Evolutionary conservation across 176 grass and related monocot genomes (phyloP).

Genomic region (Typha latifolia): DNA sequence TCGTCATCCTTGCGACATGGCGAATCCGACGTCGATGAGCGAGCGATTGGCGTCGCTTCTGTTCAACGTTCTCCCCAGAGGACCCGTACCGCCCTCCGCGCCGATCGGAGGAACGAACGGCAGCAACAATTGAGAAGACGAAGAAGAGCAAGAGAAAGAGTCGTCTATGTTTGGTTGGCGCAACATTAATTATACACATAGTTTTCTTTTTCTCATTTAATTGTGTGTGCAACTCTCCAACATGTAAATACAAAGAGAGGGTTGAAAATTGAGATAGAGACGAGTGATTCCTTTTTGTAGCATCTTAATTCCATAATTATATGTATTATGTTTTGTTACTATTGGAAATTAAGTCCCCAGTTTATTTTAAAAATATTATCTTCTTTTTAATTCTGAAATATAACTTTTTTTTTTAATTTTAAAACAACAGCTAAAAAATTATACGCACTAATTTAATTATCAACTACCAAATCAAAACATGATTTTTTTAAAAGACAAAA

Average conservation of each 20-base stretch:
- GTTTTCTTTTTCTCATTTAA: background rate
- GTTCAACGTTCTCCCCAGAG: constrained; percentile 11
- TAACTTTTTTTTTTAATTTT: no score
- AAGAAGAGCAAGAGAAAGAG: background rate
- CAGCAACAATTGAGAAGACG: background rate
- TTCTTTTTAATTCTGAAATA: no score
- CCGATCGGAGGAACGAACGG: constrained; percentile 10
- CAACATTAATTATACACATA: no score
- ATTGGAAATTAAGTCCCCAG: no score
- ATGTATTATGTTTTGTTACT: background rate
- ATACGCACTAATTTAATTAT: no score
- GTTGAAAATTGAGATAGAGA: background rate
- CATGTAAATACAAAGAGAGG: background rate
- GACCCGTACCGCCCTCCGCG: constrained; percentile 5
- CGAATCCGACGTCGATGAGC: background rate
- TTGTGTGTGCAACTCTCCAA: background rate
- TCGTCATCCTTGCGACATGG: background rate
- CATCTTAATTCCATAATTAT: background rate
- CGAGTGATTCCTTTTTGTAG: background rate
- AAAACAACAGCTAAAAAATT: no score
- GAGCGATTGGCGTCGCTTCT: background rate
- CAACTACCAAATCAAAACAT: no score
- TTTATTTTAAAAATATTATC: no score
- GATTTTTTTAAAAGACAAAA: no score
- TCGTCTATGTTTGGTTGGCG: background rate